Evolutionary conservation across 2,329 filamentous ascomycete genomes (phyloP), one percentile per base, ranked within the genome.

Genomic region (Neofusicoccum sp.): DNA sequence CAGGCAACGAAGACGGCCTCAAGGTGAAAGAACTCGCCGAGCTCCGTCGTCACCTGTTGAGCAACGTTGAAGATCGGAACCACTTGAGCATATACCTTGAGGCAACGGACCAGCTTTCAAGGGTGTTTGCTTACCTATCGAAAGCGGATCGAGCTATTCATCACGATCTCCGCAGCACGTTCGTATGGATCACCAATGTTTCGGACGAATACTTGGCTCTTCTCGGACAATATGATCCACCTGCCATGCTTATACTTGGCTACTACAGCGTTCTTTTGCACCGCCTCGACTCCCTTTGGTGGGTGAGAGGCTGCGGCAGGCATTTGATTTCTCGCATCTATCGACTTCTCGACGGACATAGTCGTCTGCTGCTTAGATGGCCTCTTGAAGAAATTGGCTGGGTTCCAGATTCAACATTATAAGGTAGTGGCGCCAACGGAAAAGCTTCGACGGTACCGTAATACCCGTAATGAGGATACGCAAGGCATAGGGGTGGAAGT

Each of bases 21-120:
- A 70, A 76, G 34, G 71, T 73, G 39, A 72, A 74, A 28, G 69
- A 72, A 14, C 64, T 78, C 5, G 66, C 69, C 2, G 68, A 31
- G 11, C n/a, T 61, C 44, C 34, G 47, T 2, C 44, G 47, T 14
- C 49, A 43, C 34, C 22, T 58, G 54, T 41, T 45, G 54, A 41
- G 54, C 37, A 41, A 58, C n/a, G 31, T 58, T 2, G 4, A n/a
- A 2, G n/a, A 56, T 6, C 29, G 4, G 8, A 31, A 45, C 4
- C 39, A 58, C 39, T 31, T 45, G n/a, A 33, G 16, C 14, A 29
- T 58, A 16, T 58, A 45, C 14, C 54, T 58, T 5, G 54, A 58
- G n/a, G 31, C 54, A 3, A 36, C 54, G 14, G 54, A 58, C n/a
- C 45, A 58, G 54, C 41, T 58, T 8, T 58, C 54, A 3, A 33